Base-by-base conservation (phyloP, 1,284 basidiomycete genomes). In the Pterula multifida region DNA sequence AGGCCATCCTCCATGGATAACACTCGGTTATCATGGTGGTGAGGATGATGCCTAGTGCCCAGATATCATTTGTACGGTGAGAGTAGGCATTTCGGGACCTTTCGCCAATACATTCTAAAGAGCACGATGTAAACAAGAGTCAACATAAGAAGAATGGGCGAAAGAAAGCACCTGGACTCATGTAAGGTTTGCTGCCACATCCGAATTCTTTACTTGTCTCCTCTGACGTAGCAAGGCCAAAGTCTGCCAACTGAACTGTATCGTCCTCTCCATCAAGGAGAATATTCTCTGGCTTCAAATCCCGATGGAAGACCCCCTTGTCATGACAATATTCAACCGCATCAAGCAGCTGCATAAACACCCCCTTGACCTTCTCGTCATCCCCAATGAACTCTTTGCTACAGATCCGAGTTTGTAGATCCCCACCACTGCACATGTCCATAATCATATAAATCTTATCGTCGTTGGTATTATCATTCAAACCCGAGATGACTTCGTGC, bases 211-310 rank as follows among this genome's bases (percentile, higher is more conserved):
- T 69, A 54, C 76, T 79, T 50, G 65, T 63, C 53, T 66, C 67
- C 55, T 85, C 80, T 22, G 73, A 76, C 3, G 85, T 87, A 17
- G 84, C 84, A 22, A 87, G 71, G 3, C 85, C 85, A 62, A 87
- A 88, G 66, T 88, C 85, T 48, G 83, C 81, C 51, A 88, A 67
- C 42, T 78, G 72, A 39, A 86, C 73, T 52, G 70, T 69, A 51
- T 70, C 66, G 45, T 82, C 82, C 46, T 57, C 63, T n/a, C 66
- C 65, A 57, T 56, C 74, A 60, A 80, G 83, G 47, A 89, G 67
- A 52, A 87, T 78, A 65, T 89, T 87, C 63, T 87, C 85, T 23
- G 84, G 85, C 66, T 87, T 88, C 56, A 88, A 68, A 60, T 87
- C 85, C 12, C 45, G 9, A 19, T 47, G 45, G 23, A 25, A 47